These are phyloP conservation scores for Gossypium anomalum DNA, from an alignment of 345 rosid genomes.

Conservation along the genomic window DNA sequence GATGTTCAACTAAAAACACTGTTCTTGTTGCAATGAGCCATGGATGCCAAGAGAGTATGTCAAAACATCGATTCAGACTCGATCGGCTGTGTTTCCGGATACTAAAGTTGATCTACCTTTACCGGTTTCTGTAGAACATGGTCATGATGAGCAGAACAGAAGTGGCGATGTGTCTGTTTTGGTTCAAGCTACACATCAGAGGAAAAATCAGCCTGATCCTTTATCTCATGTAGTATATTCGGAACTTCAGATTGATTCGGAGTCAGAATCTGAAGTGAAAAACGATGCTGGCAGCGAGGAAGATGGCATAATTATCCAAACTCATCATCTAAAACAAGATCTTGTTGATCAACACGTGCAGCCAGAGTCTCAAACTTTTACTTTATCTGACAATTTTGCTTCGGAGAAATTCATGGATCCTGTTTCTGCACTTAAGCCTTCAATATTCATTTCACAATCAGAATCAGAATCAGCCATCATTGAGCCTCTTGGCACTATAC, in stretches of 20 bases:
- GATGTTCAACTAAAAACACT: constrained; percentile 25
- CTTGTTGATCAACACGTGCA: constrained; percentile 25
- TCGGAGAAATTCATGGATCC: constrained; percentile 42
- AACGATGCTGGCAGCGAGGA: constrained; percentile 34
- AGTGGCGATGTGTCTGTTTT: constrained; percentile 19
- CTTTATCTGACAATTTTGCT: constrained; percentile 30
- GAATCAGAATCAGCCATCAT: background rate
- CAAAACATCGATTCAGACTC: constrained; percentile 27
- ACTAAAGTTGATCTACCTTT: constrained; percentile 31
- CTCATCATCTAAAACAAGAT: constrained; percentile 25
- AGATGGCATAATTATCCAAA: constrained; percentile 18
- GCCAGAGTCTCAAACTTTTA: constrained; percentile 28
- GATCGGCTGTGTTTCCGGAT: constrained; percentile 26
- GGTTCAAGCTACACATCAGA: constrained; percentile 24
- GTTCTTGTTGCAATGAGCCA: constrained; percentile 68
- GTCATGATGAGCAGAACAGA: constrained; percentile 17
- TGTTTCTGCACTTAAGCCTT: constrained; percentile 28
- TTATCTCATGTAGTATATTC: constrained; percentile 62
- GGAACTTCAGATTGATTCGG: constrained; percentile 65
- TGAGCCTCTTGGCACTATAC: constrained; percentile 21
- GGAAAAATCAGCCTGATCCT: constrained; percentile 28
- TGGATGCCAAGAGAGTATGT: constrained; percentile 39
- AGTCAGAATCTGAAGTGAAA: constrained; percentile 47
- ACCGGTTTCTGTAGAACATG: constrained; percentile 21
- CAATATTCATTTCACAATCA: constrained; percentile 18